Base-by-base conservation (phyloP, 1,284 basidiomycete genomes). In the Anthracocystis setariae region DNA sequence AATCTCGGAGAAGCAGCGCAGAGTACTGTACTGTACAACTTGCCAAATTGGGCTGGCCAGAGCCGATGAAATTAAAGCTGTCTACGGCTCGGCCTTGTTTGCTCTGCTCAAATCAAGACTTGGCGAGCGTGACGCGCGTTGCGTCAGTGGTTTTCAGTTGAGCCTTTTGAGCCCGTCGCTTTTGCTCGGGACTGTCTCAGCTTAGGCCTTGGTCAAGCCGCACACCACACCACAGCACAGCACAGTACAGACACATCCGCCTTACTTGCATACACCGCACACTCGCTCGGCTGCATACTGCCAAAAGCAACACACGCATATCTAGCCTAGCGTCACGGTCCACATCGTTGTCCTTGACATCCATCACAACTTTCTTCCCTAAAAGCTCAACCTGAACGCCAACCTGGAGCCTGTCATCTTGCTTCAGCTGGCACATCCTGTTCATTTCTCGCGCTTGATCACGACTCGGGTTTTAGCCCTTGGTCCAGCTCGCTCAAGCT, bases 31-130 rank as follows among this genome's bases (percentile, higher is more conserved):
- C 8, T 17, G 8, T 37, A 15, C 35, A 37, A 15, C 35, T 5
- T 29, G 29, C 29, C n/a, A n/a, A 29, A 29, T 29, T 29, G 29
- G 29, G 7, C 12, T 29, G 29, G 7, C 5, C 5, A 29, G 12
- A 29, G 29, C 7, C 29, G 12, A 5, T 12, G 29, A 49, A 40
- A 21, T 50, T 50, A 40, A 50, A 50, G 37, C 48, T 42, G 25
- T 23, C 12, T 5, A 17, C 25, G 20, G 17, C 38, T 23, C 12
- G 25, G 24, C 20, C 39, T 42, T 23, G 10, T 37, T 17, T 7
- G 8, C 35, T 5, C 12, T n/a, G n/a, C 35, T 15, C 17, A 13
- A 15, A n/a, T n/a, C n/a, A n/a, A 37, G 35, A 37, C 35, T n/a
- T 37, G 35, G n/a, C 35, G 13, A 9, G 13, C 15, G 40, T 24